These are phyloP conservation scores for Ambispora gerdemannii DNA, from an alignment of 192 early-diverging fungal species.

Conservation along the genomic window DNA sequence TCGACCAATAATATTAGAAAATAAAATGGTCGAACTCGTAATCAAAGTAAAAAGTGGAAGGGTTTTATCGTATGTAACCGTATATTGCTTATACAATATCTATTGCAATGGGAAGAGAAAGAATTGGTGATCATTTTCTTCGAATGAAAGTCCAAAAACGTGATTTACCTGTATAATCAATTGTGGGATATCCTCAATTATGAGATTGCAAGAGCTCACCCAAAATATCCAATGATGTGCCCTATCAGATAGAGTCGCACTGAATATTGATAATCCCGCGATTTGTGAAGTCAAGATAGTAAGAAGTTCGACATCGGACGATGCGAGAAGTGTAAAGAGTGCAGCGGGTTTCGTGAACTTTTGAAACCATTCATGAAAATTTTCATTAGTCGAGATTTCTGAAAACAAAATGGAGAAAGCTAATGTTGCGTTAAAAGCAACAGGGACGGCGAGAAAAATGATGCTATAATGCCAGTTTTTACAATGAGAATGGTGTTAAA, in stretches of 20 bases:
- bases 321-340: neutral
- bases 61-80: neutral
- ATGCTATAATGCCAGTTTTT: too few species aligned
- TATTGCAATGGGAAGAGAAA: neutral
- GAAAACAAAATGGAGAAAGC: too few species aligned
- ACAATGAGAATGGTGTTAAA: too few species aligned
- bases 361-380: neutral
- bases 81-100: neutral
- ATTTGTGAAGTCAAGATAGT: neutral
- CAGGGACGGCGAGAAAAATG: too few species aligned
- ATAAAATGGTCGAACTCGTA: neutral
- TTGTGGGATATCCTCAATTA: constrained; percentile 14
- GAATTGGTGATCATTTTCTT: too few species aligned
- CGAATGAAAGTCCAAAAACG: too few species aligned
- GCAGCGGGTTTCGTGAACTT: neutral
- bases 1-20: neutral
- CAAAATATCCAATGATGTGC: neutral
- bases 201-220: neutral
- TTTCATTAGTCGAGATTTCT: neutral
- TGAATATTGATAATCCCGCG: neutral
- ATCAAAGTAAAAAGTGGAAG: constrained; percentile 1
- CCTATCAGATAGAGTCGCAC: neutral
- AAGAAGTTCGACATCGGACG: neutral
- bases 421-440: too few species aligned
- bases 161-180: neutral